Percentiles rank a stretch among this genome's conserved stretches.
Conservation (phyloP, 768 basidiomycete genomes). For the Cystobasidium ongulense region DNA sequence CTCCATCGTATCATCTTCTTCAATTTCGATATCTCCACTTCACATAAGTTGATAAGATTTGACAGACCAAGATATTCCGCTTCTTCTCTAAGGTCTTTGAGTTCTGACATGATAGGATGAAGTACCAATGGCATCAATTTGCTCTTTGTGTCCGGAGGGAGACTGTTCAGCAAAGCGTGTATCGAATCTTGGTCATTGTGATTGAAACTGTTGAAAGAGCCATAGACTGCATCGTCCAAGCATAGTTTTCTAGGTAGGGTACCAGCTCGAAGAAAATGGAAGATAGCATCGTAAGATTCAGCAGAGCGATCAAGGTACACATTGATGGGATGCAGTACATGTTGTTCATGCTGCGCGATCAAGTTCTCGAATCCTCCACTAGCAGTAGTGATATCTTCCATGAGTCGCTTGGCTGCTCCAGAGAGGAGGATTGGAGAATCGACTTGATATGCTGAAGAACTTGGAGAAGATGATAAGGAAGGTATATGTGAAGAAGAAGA, state of each 20-base stretch:
- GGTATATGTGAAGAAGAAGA: conserved; percentile 17
- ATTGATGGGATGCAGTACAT: conserved; percentile 2
- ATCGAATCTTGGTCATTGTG: neutral
- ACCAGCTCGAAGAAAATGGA: conserved; percentile 26
- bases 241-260: conserved; percentile 16
- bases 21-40: neutral
- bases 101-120: conserved; percentile 22
- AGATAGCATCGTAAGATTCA: conserved; percentile 14
- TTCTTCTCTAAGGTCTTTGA: conserved; percentile 30
- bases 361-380: neutral
- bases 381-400: neutral
- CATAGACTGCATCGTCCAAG: neutral
- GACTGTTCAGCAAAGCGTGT: neutral
- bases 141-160: neutral
- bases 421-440: conserved; percentile 2
- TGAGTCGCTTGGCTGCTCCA: neutral
- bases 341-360: neutral
- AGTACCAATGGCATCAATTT: conserved; percentile 16
- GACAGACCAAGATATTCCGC: conserved; percentile 22
- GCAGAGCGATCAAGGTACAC: conserved; percentile 26
- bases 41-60: neutral
- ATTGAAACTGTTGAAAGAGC: neutral
- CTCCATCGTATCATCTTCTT: neutral
- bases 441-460: conserved; percentile 16
- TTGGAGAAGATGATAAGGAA: conserved; percentile 21